These are phyloP conservation scores for Meyerozyma carpophila DNA, from an alignment of 1,139 yeast species.

Conservation along the genomic window DNA sequence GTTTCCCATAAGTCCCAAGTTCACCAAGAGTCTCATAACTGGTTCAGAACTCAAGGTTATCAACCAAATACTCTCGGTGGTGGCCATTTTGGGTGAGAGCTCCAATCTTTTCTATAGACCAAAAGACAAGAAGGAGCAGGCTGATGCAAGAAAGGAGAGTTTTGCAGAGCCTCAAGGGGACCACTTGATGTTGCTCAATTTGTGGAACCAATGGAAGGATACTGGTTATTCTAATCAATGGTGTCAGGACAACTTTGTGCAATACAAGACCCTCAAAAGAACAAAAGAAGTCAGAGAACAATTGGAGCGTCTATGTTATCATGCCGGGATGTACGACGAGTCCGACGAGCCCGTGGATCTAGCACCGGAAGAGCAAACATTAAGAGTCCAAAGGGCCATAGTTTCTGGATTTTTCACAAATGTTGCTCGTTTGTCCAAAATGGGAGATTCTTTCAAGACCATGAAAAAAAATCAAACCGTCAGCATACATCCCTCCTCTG, in stretches of 20 bases:
- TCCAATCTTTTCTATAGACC: constrained; percentile 68
- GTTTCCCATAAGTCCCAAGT: constrained; percentile 88
- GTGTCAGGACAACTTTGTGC: constrained; percentile 85
- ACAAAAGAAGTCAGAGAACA: constrained; percentile 75
- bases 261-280: constrained; percentile 64
- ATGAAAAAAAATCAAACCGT: constrained; percentile 62
- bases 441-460: constrained; percentile 68
- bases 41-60: constrained; percentile 58
- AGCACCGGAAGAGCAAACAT: constrained; percentile 14
- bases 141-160: constrained; percentile 55
- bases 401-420: constrained; percentile 82
- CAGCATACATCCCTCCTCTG: constrained; percentile 79
- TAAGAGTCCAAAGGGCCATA: constrained; percentile 59
- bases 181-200: constrained; percentile 66
- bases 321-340: constrained; percentile 42
- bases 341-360: constrained; percentile 11
- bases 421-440: constrained; percentile 60
- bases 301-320: constrained; percentile 53
- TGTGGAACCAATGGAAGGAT: constrained; percentile 74
- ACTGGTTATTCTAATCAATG: constrained; percentile 69
- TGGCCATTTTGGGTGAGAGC: constrained; percentile 82
- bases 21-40: constrained; percentile 67
- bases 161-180: constrained; percentile 59
- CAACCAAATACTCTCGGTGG: constrained; percentile 61
- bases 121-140: constrained; percentile 60